A percentile compares a stretch with the other conserved stretches of the same genome.
These are phyloP conservation scores for Aspergillus pseudotamarii DNA, from an alignment of 2,329 filamentous ascomycete genomes.

Conservation along the genomic window DNA sequence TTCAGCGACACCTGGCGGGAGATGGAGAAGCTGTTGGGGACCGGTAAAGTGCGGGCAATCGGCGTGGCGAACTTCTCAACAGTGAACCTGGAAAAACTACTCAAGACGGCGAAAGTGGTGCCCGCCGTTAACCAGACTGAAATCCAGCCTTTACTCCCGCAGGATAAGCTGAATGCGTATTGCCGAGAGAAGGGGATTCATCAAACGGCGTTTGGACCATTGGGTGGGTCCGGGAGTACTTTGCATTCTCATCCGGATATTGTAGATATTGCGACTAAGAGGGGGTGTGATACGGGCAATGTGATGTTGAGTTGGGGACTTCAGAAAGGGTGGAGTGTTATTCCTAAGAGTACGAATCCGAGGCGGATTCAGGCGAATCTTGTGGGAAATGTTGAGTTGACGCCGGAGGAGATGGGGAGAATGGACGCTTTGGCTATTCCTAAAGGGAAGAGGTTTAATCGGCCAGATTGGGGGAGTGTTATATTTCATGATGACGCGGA, in stretches of 20 bases:
- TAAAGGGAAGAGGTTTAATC: background rate
- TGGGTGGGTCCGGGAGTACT: background rate
- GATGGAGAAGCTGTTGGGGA: background rate
- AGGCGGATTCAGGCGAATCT: background rate
- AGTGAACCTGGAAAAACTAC: rapidly evolving
- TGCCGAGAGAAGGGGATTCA: background rate
- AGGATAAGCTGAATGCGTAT: background rate
- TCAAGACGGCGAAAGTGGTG: background rate
- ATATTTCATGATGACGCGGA: background rate
- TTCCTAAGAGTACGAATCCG: background rate
- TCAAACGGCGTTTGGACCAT: background rate
- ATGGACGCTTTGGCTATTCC: background rate
- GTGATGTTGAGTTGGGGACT: background rate
- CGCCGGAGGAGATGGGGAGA: background rate
- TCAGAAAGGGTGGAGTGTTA: background rate
- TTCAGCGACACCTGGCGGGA: background rate
- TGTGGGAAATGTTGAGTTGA: background rate
- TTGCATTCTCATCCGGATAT: background rate
- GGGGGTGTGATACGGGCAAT: background rate
- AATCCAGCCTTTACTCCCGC: background rate
- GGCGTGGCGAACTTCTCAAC: background rate
- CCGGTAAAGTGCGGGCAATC: background rate
- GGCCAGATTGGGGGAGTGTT: background rate
- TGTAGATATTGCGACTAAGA: background rate
- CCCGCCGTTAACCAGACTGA: background rate